Base-by-base conservation (phyloP, 2,329 filamentous ascomycete species). In the Aureobasidium sp. region DNA sequence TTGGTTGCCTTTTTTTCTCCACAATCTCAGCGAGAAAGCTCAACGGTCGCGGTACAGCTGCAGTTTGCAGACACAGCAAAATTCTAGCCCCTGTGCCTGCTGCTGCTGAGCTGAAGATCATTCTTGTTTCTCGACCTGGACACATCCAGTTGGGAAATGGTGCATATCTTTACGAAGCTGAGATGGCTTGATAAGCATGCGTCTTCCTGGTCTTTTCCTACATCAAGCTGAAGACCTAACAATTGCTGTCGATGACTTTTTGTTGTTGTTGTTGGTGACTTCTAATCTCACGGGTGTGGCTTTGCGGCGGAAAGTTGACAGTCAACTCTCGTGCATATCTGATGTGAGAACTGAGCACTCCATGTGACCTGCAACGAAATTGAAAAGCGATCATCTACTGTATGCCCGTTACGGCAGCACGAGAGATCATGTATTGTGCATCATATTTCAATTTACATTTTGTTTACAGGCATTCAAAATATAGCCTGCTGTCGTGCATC, bases 381-480 rank as follows among this genome's bases (percentile, higher is more conserved):
- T 51, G 47, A 3, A 51, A 20, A 48, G 12, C 3, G 13, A 32
- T 48, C 46, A 48, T 29, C 26, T 23, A 23, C 47, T 23, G 47
- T 51, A 51, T 51, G 47, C 5, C 47, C 47, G 47, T 51, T 48
- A 1, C 47, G n/a, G 23, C n/a, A 34, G 34, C 34, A 37, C 12
- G 5, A 37, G 34, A 15, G 34, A 37, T 37, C 34, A 34, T 17
- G 9, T n/a, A 29, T 7, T 17, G n/a, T 32, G n/a, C 53, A 23
- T 59, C 29, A 23, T 48, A 20, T 32, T 37, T 60, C 56, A 32
- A 51, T 60, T 60, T 60, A 60, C 57, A 60, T 51, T 60, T 7
- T 57, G 32, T 48, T 37, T 47, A 44, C 53, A 57, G 53, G 46
- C 53, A 27, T 57, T 26, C 50, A 52, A 41, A 41, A 57, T 44